These are phyloP conservation scores for Ceratobasidium sp. DNA, from an alignment of 1,284 basidiomycete genomes.

Conservation along the genomic window DNA sequence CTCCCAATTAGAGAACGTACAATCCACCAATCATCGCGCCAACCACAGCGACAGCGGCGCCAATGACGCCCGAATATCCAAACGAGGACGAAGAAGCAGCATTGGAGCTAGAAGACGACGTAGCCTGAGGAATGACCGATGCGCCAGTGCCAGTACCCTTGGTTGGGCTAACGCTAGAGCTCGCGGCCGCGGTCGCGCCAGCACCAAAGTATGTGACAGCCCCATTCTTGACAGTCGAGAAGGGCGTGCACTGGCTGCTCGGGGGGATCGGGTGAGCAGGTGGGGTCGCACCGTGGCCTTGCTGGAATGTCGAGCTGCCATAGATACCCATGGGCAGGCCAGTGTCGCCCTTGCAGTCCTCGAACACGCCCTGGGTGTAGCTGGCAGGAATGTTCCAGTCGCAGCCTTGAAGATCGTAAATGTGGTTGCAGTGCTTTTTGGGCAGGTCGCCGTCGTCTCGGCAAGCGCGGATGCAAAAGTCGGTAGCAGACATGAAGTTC, in stretches of 20 bases:
- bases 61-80: neutral
- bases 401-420: conserved; percentile 53
- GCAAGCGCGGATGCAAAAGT: conserved; percentile 44
- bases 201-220: neutral
- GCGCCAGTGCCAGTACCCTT: neutral
- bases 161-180: neutral
- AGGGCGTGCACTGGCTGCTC: conserved; percentile 12
- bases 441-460: conserved; percentile 35
- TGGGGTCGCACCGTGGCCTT: conserved; percentile 67
- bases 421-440: conserved; percentile 41
- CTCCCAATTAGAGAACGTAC: neutral
- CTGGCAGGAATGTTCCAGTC: conserved; percentile 73
- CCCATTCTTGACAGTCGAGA: conserved; percentile 21
- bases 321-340: conserved; percentile 70
- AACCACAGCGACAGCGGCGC: neutral
- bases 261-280: conserved; percentile 62
- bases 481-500: conserved; percentile 43
- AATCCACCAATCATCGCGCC: conserved; percentile 19
- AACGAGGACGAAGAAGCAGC: neutral
- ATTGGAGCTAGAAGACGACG: neutral
- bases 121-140: neutral
- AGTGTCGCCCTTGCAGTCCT: conserved; percentile 62
- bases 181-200: neutral
- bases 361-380: conserved; percentile 64
- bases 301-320: conserved; percentile 68